A percentile compares a stretch with the other conserved stretches of the same genome.
Evolutionary conservation across 768 basidiomycete species (phyloP).

Genomic region (Leucogyrophana mollusca): DNA sequence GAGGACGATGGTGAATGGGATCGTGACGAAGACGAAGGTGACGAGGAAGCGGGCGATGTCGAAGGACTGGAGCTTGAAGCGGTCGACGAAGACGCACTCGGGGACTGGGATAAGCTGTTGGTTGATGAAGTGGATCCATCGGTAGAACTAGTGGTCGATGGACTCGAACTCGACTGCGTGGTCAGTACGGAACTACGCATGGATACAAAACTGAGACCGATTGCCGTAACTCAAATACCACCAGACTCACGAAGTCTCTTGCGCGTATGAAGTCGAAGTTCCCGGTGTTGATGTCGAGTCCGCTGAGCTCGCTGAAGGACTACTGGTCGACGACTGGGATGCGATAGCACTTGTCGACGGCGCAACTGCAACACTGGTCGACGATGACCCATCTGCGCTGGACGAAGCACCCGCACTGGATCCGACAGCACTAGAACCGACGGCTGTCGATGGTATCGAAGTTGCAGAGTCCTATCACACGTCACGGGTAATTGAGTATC

Average conservation of each 20-base stretch:
- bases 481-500: too few relatives aligned
- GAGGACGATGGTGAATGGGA: conserved; percentile 3
- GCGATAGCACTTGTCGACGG: not conserved
- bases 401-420: not conserved
- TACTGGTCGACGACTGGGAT: too few relatives aligned
- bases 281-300: not conserved
- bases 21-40: conserved; percentile 2
- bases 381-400: not conserved
- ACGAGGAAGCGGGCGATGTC: not conserved
- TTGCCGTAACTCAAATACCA: too few relatives aligned
- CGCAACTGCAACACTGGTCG: not conserved
- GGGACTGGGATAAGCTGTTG: not conserved
- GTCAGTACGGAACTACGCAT: too few relatives aligned
- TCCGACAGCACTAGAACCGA: not conserved
- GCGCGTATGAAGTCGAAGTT: too few relatives aligned
- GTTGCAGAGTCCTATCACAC: too few relatives aligned
- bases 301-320: not conserved
- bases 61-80: conserved; percentile 1
- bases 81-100: not conserved
- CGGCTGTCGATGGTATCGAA: not conserved
- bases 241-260: too few relatives aligned
- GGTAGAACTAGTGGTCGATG: not conserved
- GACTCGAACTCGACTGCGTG: not conserved
- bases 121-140: not conserved
- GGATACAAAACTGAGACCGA: too few relatives aligned